phyloP scores from a whole-genome alignment of 2,329 filamentous ascomycete species.

The Alternaria alternata region DNA sequence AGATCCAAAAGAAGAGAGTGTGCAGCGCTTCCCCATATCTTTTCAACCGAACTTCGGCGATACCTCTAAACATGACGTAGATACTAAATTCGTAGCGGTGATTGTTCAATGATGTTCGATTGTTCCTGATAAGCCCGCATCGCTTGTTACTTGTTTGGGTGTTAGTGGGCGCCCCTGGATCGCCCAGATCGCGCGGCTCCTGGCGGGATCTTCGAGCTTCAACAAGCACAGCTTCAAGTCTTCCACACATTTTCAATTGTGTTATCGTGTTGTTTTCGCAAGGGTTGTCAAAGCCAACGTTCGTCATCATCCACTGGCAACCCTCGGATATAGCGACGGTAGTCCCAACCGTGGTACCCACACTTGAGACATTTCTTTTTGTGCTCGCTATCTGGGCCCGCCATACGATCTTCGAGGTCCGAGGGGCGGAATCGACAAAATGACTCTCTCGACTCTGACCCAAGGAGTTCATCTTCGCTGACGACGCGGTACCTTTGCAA shows the following conservation, averaged over 20 bases:
- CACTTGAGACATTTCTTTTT: conserved; percentile 12
- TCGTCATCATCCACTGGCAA: conserved; percentile 4
- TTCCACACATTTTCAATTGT: conserved; percentile 2
- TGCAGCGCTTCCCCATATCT: conserved; percentile 1
- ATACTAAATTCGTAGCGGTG: neutral
- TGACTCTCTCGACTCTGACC: neutral
- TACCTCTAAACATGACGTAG: conserved; percentile 9
- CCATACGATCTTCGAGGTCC: neutral
- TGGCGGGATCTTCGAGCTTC: neutral
- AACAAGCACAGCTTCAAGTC: neutral
- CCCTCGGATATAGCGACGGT: conserved; percentile 9
- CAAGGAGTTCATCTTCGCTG: neutral
- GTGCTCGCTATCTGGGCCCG: neutral
- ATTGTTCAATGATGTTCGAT: conserved; percentile 6
- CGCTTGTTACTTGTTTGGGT: conserved; percentile 14
- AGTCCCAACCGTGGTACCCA: neutral
- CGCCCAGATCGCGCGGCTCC: conserved; percentile 9
- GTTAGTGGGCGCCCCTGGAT: conserved; percentile 2
- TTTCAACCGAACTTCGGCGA: neutral
- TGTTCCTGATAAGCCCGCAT: conserved; percentile 12
- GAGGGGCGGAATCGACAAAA: conserved; percentile 3
- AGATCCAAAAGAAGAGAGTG: neutral
- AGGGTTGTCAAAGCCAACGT: conserved; percentile 1
- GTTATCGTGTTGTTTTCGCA: conserved; percentile 1
- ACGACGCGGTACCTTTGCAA: neutral